phyloP scores from a whole-genome alignment of 2,329 filamentous ascomycete genomes.

The Phaeosphaeriaceae sp. region DNA sequence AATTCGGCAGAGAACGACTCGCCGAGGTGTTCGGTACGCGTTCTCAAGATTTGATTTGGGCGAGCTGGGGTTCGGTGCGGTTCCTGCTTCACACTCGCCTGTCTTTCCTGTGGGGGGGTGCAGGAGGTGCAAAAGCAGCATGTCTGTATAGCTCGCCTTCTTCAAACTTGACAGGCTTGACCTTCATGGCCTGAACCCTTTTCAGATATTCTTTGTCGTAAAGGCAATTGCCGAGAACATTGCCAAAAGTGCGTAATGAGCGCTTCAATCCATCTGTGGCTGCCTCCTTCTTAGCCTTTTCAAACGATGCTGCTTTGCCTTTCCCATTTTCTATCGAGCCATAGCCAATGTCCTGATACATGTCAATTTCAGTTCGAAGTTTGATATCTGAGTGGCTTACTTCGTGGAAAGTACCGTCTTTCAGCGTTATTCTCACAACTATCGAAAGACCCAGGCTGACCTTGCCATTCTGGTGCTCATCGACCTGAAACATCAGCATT shows the following conservation, averaged over 20 bases:
- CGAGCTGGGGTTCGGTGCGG: slow-evolving; percentile 29
- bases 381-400: slow-evolving; percentile 41
- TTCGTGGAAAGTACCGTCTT: slow-evolving; percentile 95
- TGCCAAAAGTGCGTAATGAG: slow-evolving; percentile 88
- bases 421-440: slow-evolving; percentile 86
- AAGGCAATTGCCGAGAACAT: slow-evolving; percentile 96
- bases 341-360: slow-evolving; percentile 80
- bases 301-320: slow-evolving; percentile 92
- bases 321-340: slow-evolving; percentile 96
- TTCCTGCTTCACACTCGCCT: slow-evolving; percentile 36
- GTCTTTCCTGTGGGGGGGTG: slow-evolving; percentile 49
- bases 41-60: slow-evolving; percentile 31
- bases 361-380: slow-evolving; percentile 9
- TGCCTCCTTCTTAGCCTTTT: slow-evolving; percentile 98
- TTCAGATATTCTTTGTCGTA: slow-evolving; percentile 95
- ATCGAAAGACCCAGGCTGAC: slow-evolving; percentile 88
- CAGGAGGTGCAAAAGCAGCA: slow-evolving; percentile 67
- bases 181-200: slow-evolving; percentile 90
- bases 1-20: slow-evolving; percentile 51
- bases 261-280: slow-evolving; percentile 94
- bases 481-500: slow-evolving; percentile 59
- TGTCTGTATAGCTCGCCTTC: slow-evolving; percentile 83
- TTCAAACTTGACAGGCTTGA: slow-evolving; percentile 77
- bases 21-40: slow-evolving; percentile 41
- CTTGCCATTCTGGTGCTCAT: slow-evolving; percentile 80